Base-by-base conservation (phyloP, 169 alveolate genomes). In the Miamiensis avidus region DNA sequence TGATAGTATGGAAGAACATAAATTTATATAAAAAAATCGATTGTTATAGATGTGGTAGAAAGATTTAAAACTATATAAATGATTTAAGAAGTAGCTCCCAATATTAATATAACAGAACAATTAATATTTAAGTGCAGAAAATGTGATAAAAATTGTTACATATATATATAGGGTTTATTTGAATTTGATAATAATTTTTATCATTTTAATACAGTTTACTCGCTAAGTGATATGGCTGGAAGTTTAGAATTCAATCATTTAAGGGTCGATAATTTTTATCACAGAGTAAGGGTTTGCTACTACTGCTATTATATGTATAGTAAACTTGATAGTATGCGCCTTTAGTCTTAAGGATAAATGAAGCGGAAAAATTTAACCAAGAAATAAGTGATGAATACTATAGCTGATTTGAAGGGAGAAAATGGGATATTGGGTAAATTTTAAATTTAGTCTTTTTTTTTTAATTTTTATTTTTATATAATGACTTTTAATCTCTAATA, bases 31-130 rank as follows among this genome's bases (percentile, higher is more conserved):
- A 49, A 49, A 49, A 86, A 86, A 75, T 79, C 90, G 25, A 81
- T 86, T 31, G 34, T 81, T n/a, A 31, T 86, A 75, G 90, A 86
- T 86, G 29, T 81, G 49, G 75, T 86, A 27, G 90, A 86, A 31
- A 86, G 90, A 33, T 86, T 30, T 75, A 86, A 86, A 75, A 86
- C 90, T 15, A 81, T 81, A 0, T 69, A 86, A 81, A 26, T 76
- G n/a, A 64, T 86, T 1, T 65, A 81, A 75, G 31, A n/a, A 28
- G 72, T 33, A 27, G 30, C 74, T 29, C 29, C 29, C 74, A n/a
- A 76, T 72, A 34, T 28, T 29, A 75, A 75, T 29, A 65, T 82
- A 31, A 73, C 90, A 11, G 90, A 86, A 75, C 32, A 86, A 76
- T 82, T 86, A n/a, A 81, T 86, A 69, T 86, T 81, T 75, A 86